These are phyloP conservation scores for Bipolaris victoriae DNA, from an alignment of 2,329 filamentous ascomycete species.

Conservation along the genomic window DNA sequence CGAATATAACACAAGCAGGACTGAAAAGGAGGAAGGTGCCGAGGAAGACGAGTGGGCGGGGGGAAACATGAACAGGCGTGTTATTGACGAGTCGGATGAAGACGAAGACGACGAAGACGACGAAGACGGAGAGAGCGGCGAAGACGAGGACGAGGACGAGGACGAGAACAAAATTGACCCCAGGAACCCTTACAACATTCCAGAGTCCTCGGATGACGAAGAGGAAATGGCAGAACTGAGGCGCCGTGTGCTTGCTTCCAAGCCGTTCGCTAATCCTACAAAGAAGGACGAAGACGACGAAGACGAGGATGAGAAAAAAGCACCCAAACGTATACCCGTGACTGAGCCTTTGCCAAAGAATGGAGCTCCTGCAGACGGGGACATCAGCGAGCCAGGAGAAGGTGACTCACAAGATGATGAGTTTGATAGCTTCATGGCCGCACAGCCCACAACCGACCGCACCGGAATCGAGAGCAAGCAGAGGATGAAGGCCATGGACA, in stretches of 20 bases:
- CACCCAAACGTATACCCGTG: constrained; percentile 67
- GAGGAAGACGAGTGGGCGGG: constrained; percentile 84
- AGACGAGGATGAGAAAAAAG: constrained; percentile 56
- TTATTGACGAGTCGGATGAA: constrained; percentile 47
- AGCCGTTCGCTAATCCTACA: constrained; percentile 74
- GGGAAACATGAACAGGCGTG: constrained; percentile 80
- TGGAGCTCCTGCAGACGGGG: constrained; percentile 61
- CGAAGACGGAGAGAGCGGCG: constrained; percentile 51
- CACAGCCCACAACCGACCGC: constrained; percentile 85
- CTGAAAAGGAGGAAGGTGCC: constrained; percentile 62
- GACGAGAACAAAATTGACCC: constrained; percentile 56
- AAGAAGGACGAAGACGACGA: constrained; percentile 34
- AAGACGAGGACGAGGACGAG: constrained; percentile 45
- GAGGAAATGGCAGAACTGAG: constrained; percentile 93
- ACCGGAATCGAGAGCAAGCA: constrained; percentile 73
- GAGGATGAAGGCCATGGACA: constrained; percentile 53
- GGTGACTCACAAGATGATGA: constrained; percentile 70
- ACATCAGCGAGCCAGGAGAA: constrained; percentile 73
- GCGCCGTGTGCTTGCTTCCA: constrained; percentile 87
- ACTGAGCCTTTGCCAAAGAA: constrained; percentile 52
- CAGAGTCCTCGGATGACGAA: constrained; percentile 77
- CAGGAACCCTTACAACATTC: constrained; percentile 75
- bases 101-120: constrained; percentile 63
- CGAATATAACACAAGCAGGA: constrained; percentile 83
- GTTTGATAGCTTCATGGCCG: constrained; percentile 92